Evolutionary conservation across 2,329 filamentous ascomycete species (phyloP).

Genomic region (Fusarium equiseti): DNA sequence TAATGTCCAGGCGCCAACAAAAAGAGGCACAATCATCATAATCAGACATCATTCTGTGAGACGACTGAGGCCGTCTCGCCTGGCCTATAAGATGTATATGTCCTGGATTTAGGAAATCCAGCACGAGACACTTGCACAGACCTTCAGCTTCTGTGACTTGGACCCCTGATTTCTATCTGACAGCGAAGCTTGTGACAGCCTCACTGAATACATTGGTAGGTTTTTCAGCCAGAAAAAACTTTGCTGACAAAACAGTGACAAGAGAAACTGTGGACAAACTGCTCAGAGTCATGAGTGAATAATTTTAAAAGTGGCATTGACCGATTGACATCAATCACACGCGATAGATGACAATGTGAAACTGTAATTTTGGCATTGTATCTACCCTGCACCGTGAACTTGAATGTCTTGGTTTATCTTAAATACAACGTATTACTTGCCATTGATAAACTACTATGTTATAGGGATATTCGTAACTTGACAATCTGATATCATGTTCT

Average conservation of each 20-base stretch:
- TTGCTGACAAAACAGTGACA: background rate
- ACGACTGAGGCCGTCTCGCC: background rate
- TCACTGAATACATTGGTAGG: background rate
- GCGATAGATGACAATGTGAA: background rate
- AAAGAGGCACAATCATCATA: background rate
- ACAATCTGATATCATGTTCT: no score
- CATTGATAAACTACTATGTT: no score
- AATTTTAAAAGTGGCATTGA: background rate
- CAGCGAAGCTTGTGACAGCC: background rate
- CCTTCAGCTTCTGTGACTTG: background rate
- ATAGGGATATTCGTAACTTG: background rate
- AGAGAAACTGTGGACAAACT: background rate
- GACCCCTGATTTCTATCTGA: background rate
- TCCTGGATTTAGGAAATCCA: background rate
- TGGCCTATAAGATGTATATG: background rate
- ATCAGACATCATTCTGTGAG: background rate
- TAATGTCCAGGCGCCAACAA: background rate
- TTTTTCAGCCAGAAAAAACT: background rate
- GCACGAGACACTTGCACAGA: background rate
- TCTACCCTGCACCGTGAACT: background rate
- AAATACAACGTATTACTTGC: background rate
- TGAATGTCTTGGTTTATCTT: background rate
- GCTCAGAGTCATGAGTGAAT: background rate
- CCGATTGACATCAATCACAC: background rate
- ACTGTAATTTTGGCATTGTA: background rate